Base-by-base conservation (phyloP, 2,329 filamentous ascomycete species). In the Pyrenophora graminea region DNA sequence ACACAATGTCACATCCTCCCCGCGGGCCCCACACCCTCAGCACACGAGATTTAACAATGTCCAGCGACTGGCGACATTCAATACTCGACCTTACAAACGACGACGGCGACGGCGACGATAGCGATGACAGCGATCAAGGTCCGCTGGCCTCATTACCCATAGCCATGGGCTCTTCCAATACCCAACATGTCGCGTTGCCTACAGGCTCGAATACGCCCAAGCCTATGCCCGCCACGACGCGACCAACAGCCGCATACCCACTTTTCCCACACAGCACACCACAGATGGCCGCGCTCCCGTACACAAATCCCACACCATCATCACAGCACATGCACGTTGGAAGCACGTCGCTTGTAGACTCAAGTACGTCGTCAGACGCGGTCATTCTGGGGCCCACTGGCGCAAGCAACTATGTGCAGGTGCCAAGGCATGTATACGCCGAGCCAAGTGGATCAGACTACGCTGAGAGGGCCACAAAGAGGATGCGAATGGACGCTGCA, bases 11-110 rank as follows among this genome's bases (percentile, higher is more conserved):
- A n/a, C 31, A 13, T 40, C 40, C 7, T 10, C 33, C 7, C 36
- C 13, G 19, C 13, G 19, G 25, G 13, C 18, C 13, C 17, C 3
- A 21, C 37, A 30, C 32, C 3, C 23, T n/a, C 8, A 13, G n/a
- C 17, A 34, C 18, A n/a, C 8, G 15, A 6, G 19, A 39, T 55
- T 25, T 66, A 51, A 66, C 55, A 53, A 53, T 51, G 42, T 33
- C 39, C 38, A 69, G 64, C 49, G 47, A 56, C 51, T 41, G 51
- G 52, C 23, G 51, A 31, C 48, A 51, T 10, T 23, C 34, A 5
- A 47, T 64, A 34, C 48, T 69, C 30, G 64, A 68, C 47, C 59
- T 67, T 3, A 69, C 66, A 0, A 19, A 49, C 19, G 58, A 64
- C 19, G 62, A 63, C 8, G 57, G 48, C 19, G 58, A 64, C 19